Base-by-base conservation (phyloP, 176 grass and related monocot genomes). In the Poa pratensis region DNA sequence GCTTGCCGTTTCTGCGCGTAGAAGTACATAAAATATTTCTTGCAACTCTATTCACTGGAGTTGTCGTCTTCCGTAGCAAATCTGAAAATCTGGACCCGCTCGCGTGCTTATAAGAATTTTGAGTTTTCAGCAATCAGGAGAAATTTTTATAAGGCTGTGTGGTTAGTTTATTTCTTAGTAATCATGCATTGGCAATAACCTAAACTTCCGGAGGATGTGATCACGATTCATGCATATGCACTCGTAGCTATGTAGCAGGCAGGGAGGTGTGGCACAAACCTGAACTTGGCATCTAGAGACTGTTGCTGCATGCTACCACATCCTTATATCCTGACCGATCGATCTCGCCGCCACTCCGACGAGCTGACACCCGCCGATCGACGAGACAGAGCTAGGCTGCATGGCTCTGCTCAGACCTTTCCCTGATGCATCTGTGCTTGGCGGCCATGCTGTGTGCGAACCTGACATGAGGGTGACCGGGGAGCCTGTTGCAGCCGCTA, bases 391-490 rank as follows among this genome's bases (percentile, higher is more conserved):
- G 5, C 34, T 49, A 22, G 12, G 34, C 75, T 23, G 39, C 52
- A 77, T 58, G 75, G 20, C 26, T 32, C 67, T 16, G 20, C 53
- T 40, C 34, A 51, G 48, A 53, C 2, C 26, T 52, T 75, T 37
- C 15, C 61, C 30, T 37, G 64, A 20, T 32, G 60, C 60, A 8
- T 32, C 60, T 14, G 59, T 30, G n/a, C n/a, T n/a, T n/a, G n/a
- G n/a, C n/a, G n/a, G 68, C 39, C 11, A 26, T 7, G 49, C 49
- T 9, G 13, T 23, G 52, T 1, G 15, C n/a, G 66, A 73, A 30
- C n/a, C 83, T 86, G 84, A 80, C 76, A 73, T 79, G 76, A 69
- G 20, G 28, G 8, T 10, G 80, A 37, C 8, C 1, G 46, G 59
- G 24, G 7, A 37, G 22, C 73, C 24, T 30, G 83, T 0, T 3